Evolutionary conservation across 371 early-diverging fungal genomes (phyloP), one percentile per base, ranked within the genome.

Genomic region (Choanephora cucurbitarum): DNA sequence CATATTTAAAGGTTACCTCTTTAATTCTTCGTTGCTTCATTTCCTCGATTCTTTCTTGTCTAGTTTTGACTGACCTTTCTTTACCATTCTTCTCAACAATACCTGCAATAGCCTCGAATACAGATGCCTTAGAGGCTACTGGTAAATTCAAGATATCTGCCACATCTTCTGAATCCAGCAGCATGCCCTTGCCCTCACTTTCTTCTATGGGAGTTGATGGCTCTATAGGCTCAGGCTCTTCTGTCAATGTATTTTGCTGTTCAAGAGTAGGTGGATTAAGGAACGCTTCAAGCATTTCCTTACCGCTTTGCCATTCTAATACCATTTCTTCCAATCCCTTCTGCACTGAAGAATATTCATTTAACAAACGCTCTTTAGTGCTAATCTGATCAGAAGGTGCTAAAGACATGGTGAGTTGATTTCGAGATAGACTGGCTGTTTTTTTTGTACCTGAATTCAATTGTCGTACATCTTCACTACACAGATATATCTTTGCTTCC

Each of bases 41-140:
- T 28, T 81, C 72, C 31, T 70, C 70, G 32, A 87, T 85, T 44
- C 87, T 61, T 56, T 87, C 81, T 15, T 81, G 70, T n/a, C 87
- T 73, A 9, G 78, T 77, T 63, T 79, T 78, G 50, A 69, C 82
- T 6, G 61, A 40, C 22, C 63, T 56, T 24, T 63, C 70, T 37
- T 48, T 65, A 1, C 62, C 54, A 34, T 65, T 67, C 31, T 56
- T 60, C 44, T 73, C 79, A 11, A 69, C 65, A 6, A 70, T 57
- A 9, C 74, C 80, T 0, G 73, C 67, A 31, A 73, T 66, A 4
- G 77, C 73, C 42, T 80, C 80, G 55, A 66, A 80, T 0, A 80
- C 70, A 8, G 75, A 74, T 5, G 80, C 71, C 54, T 64, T 66
- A 1, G 80, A 60, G 13, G 75, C 71, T 9, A 64, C 22, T 14